Base-by-base conservation (phyloP, 1,139 yeast species). In the Taphrina sp. region DNA sequence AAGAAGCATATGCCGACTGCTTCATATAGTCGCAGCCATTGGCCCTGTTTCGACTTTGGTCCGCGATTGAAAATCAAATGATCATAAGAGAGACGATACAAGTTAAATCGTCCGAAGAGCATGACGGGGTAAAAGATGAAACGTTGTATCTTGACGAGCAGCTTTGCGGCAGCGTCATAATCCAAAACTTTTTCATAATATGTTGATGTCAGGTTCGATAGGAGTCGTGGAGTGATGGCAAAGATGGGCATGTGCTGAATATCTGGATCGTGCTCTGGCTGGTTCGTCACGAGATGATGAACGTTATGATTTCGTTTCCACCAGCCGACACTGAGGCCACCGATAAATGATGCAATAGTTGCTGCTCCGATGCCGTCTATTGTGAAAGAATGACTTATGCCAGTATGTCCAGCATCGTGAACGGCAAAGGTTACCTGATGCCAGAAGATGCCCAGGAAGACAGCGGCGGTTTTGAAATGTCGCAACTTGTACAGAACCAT, bases 221-320 rank as follows among this genome's bases (percentile, higher is more conserved):
- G 79, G 4, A 88, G 73, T 60, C 85, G 73, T 1, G 85, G 76
- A 54, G 90, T 82, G 22, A 89, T 94, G 0, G 95, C 95, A 67
- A 88, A 88, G 65, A 88, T 88, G 1, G 96, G 96, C 61, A 88
- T 70, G 70, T 88, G 96, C 69, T 89, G 96, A 66, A 88, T 89
- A 70, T 88, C 96, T 0, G 96, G 96, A 66, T 89, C 96, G 67
- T 88, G 95, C 1, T 84, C 83, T 0, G 96, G 96, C 65, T 88
- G 95, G 68, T 88, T 88, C 14, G 96, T 85, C 56, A 88, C 77
- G 57, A 88, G 71, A 69, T 88, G 96, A 67, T 89, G 96, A 20
- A 88, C 95, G 67, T 88, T 88, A 69, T 88, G 96, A 69, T 85
- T 88, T 53, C 92, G 76, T 65, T 88, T 89, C 96, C 96, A 88